A percentile compares a stretch with the other conserved stretches of the same genome.
Conservation (phyloP, 2,329 filamentous ascomycete genomes). For the Colletotrichum coccodes region DNA sequence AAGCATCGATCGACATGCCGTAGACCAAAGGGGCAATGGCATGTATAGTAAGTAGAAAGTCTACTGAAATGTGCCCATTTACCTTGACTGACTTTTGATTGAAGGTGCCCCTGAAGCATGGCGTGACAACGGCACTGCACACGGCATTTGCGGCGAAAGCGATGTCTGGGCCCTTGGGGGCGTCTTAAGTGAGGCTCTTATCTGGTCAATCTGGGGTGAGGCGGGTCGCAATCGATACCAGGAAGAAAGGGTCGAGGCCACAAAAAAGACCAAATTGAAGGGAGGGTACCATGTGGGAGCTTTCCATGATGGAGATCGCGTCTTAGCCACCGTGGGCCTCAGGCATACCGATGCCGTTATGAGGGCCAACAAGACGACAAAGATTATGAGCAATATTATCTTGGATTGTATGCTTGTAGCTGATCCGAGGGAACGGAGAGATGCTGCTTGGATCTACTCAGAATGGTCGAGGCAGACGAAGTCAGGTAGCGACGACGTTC, state of each 20-base stretch:
- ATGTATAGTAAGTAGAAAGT: slow-evolving; percentile 7
- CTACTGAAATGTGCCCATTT: not conserved
- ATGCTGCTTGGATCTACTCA: too few species aligned
- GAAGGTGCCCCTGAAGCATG: not conserved
- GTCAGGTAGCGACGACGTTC: too few species aligned
- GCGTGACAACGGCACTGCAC: not conserved
- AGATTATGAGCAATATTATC: too few species aligned
- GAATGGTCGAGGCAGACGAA: too few species aligned
- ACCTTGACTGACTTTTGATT: not conserved
- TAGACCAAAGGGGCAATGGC: not conserved
- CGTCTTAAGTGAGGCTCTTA: not conserved
- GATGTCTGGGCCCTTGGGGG: not conserved
- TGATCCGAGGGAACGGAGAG: too few species aligned
- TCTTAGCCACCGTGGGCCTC: too few species aligned
- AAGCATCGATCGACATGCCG: not conserved
- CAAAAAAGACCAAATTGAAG: not conserved
- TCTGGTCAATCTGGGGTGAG: not conserved
- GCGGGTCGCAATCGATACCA: not conserved
- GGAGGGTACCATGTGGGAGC: not conserved
- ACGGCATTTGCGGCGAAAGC: not conserved
- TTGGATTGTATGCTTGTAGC: too few species aligned
- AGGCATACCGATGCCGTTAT: too few species aligned
- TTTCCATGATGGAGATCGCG: not conserved
- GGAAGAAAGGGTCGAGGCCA: not conserved
- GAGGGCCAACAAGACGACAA: too few species aligned